Percentiles rank a stretch among this genome's conserved stretches.
phyloP scores from a whole-genome alignment of 148 eudicot genomes.

The Fagopyrum tataricum region DNA sequence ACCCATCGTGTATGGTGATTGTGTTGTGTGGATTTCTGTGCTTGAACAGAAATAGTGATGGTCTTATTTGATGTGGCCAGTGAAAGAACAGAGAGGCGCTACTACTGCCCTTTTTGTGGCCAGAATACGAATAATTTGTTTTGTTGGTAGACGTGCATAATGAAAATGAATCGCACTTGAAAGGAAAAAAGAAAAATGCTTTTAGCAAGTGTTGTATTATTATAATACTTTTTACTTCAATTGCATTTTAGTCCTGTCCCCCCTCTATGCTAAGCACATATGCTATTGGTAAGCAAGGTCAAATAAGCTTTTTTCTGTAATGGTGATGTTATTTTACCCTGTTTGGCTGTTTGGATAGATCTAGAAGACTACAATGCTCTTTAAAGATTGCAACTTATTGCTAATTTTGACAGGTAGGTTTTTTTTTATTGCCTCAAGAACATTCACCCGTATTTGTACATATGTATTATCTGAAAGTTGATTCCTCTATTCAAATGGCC shows the following conservation, averaged over 20 bases:
- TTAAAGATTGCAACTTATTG: too few species aligned
- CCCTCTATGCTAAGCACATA: not conserved
- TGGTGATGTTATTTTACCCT: constrained; percentile 18
- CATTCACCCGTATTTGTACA: not conserved
- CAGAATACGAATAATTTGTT: not conserved
- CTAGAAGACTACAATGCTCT: too few species aligned
- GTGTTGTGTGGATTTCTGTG: not conserved
- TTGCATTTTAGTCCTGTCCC: not conserved
- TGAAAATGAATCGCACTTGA: constrained; percentile 11
- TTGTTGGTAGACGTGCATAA: not conserved
- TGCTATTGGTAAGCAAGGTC: constrained; percentile 13
- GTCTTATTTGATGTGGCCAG: constrained; percentile 3
- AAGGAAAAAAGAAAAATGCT: not conserved
- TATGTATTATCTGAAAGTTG: not conserved
- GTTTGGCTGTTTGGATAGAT: constrained; percentile 9
- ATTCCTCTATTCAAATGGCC: not conserved
- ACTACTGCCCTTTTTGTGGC: not conserved
- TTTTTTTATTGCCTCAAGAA: not conserved
- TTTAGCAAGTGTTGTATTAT: constrained; percentile 7
- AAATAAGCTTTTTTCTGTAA: constrained; percentile 17
- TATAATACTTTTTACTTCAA: not conserved
- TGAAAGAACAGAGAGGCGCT: not conserved
- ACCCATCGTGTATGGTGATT: not conserved
- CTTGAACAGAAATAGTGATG: not conserved
- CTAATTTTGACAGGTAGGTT: too few species aligned